Evolutionary conservation across 2,329 filamentous ascomycete genomes (phyloP).

Genomic region (Thelonectria discophora): DNA sequence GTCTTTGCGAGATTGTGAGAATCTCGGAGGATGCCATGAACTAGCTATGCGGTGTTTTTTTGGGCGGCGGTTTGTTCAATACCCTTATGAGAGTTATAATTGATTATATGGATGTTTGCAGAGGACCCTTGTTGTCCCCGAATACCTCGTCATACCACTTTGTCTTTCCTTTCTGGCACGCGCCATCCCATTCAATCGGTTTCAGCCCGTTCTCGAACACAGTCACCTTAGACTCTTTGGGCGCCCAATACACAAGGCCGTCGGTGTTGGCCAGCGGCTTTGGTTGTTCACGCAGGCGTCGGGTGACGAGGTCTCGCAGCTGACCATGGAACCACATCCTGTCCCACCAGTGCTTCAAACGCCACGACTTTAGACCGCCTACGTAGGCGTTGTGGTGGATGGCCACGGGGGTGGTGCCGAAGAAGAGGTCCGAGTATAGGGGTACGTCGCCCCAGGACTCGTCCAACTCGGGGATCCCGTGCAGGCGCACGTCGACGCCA

Average conservation of each 20-base stretch:
- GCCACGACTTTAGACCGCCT: slow-evolving; percentile 43
- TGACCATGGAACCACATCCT: slow-evolving; percentile 49
- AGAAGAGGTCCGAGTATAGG: slow-evolving; percentile 51
- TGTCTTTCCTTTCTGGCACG: slow-evolving; percentile 44
- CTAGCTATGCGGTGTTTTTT: slow-evolving; percentile 8
- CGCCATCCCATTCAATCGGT: slow-evolving; percentile 44
- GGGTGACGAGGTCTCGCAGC: slow-evolving; percentile 44
- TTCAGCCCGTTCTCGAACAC: slow-evolving; percentile 40
- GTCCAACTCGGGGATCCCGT: slow-evolving; percentile 43
- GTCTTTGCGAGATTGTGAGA: slow-evolving; percentile 55
- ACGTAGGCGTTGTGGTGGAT: slow-evolving; percentile 52
- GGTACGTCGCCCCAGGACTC: slow-evolving; percentile 44
- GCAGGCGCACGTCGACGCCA: slow-evolving; percentile 45
- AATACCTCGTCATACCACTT: slow-evolving; percentile 48
- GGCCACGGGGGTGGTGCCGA: slow-evolving; percentile 47
- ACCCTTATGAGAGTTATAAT: slow-evolving; percentile 36
- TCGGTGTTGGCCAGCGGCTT: slow-evolving; percentile 35
- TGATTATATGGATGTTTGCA: slow-evolving; percentile 27
- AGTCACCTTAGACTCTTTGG: slow-evolving; percentile 28
- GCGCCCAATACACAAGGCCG: slow-evolving; percentile 37
- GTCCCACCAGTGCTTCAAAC: slow-evolving; percentile 48
- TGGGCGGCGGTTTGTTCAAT: slow-evolving; percentile 33
- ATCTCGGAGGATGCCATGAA: slow-evolving; percentile 45
- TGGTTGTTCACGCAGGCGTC: slow-evolving; percentile 33
- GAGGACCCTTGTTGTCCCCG: slow-evolving; percentile 45